Base-by-base conservation (phyloP, 2,329 filamentous ascomycete species). In the Phyllachora maydis region DNA sequence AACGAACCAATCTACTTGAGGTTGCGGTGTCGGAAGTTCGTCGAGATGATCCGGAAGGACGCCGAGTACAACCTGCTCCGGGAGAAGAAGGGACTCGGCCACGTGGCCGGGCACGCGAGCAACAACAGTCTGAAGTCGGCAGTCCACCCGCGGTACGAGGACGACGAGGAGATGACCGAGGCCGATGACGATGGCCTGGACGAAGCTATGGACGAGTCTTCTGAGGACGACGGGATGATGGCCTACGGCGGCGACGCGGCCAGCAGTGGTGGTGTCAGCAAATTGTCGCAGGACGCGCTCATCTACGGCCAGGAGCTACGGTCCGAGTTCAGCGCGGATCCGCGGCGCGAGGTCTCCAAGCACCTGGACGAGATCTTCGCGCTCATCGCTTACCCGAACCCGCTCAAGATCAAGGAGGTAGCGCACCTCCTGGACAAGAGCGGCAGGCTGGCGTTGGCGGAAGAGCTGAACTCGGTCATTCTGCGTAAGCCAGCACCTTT, bases 391-490 rank as follows among this genome's bases (percentile, higher is more conserved):
- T 98, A 95, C 39, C 51, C 65, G 17, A 78, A 93, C 39, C 78
- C 83, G 1, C 58, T 75, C 10, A 67, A 71, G 34, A 79, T 77
- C 31, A 59, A 63, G 23, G 65, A 74, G 28, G 63, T 93, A 28
- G 71, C 73, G 10, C 73, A 79, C 39, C 52, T 93, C 29, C 54
- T 98, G 27, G 78, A 91, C 37, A 58, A 64, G 18, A 65, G 63
- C 24, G 81, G 78, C 2, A 59, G 88, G 20, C 65, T 71, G 11
- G 59, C 67, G 11, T 79, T 95, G 19, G 83, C 83, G 6, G 88
- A 98, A 50, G 83, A 92, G 45, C 56, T 98, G 27, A 95, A 95
- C 46, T 78, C 79, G 30, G 83, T 81, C 22, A 92, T 98, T 36
- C 47, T 98, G 29, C 69, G 82, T 91, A 54, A 52, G 70, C 59